Evolutionary conservation across 495 filamentous ascomycete species (phyloP), one percentile per base, ranked within the genome.

Genomic region (Parathielavia hyrcaniae): DNA sequence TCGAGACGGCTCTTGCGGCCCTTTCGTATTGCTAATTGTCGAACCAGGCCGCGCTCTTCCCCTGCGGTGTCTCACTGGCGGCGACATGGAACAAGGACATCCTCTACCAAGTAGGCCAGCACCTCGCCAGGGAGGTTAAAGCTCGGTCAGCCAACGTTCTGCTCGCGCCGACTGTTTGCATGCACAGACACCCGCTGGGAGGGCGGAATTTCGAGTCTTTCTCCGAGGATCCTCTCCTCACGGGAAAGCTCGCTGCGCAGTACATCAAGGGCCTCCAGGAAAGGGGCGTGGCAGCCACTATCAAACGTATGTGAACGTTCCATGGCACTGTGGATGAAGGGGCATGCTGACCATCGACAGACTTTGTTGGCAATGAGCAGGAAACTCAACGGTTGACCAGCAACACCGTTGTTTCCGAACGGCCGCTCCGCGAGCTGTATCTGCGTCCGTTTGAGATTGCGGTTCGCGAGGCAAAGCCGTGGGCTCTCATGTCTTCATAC

Each of bases 151-250:
- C 86, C 34, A 80, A 89, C 56, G 77, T 91, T 17, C 75, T 92
- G 1, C 78, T 95, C 10, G 89, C 87, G 4, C 89, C 89, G 11
- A 92, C 89, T 7, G 85, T 91, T 58, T 91, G 88, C 69, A 86
- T 88, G 70, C 90, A 93, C 62, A 81, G 90, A 14, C 86, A 86
- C 19, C 90, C 90, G 2, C 75, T 95, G 0, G 89, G 89, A 12
- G 89, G 90, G 8, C 80, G 90, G 50, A 89, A 89, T 54, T 95
- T 92, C 58, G 90, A 95, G 72, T 89, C 87, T 0, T 92, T 91
- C 68, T 89, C 88, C 6, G 89, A 93, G 67, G 90, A 93, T 61
- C 89, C 89, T 12, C 75, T 85, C 16, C 76, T 95, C 5, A 86
- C 88, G 0, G 90, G 90, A 9, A 86, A 82, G 56, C 73, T 91